phyloP scores from a whole-genome alignment of 164 flowering plant species.

The Nymphaea thermarum region DNA sequence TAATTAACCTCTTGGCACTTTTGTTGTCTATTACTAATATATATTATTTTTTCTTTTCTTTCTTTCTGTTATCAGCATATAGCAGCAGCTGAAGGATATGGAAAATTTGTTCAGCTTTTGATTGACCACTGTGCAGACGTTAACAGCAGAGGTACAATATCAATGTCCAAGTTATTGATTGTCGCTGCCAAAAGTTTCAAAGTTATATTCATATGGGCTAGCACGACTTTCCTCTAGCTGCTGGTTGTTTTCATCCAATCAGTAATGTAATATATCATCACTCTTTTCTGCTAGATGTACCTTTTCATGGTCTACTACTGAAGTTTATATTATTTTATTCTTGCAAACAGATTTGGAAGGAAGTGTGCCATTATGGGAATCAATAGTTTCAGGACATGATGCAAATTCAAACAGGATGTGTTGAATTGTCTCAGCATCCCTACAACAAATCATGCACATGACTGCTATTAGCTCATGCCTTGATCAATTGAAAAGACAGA shows the following conservation, averaged over 20 bases:
- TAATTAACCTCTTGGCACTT: neutral
- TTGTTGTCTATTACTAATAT: neutral
- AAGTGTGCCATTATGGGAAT: constrained; percentile 76
- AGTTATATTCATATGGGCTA: too few species aligned
- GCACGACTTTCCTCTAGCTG: too few species aligned
- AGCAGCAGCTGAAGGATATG: constrained; percentile 59
- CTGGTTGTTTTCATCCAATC: too few species aligned
- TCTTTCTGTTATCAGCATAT: constrained; percentile 34
- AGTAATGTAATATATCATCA: too few species aligned
- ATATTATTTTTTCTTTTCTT: neutral
- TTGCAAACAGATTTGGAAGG: constrained; percentile 57
- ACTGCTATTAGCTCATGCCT: too few species aligned
- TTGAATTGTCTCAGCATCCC: too few species aligned
- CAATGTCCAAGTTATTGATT: neutral
- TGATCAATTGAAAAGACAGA: too few species aligned
- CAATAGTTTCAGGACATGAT: constrained; percentile 46
- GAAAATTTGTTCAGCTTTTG: constrained; percentile 44
- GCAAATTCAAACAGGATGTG: too few species aligned
- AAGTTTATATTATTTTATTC: neutral
- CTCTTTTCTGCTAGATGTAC: too few species aligned
- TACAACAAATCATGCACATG: too few species aligned
- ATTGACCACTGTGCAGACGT: constrained; percentile 63
- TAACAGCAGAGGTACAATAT: constrained; percentile 43
- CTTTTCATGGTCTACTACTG: too few species aligned
- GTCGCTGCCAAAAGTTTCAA: too few species aligned